Percentiles rank a stretch among this genome's conserved stretches.
Evolutionary conservation across 495 filamentous ascomycete species (phyloP).

Genomic region (Aspergillus panamensis): DNA sequence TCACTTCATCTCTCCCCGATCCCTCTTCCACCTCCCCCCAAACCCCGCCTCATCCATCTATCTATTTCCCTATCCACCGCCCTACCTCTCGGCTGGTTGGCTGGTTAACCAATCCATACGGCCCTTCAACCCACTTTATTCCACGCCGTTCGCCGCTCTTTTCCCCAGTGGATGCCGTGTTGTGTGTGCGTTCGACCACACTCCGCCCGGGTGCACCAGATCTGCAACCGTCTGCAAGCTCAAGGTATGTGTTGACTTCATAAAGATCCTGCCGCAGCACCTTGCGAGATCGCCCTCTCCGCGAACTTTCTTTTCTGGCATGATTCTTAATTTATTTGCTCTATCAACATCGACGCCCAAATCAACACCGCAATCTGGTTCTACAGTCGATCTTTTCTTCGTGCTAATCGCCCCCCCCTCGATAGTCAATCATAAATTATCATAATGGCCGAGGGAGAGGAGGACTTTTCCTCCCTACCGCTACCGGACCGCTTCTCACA

Average conservation of each 20-base stretch:
- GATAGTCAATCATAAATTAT: conserved; percentile 14
- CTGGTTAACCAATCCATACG: not conserved
- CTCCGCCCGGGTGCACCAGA: conserved; percentile 19
- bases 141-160: not conserved
- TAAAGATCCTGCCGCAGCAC: not conserved
- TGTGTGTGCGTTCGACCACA: conserved; percentile 1
- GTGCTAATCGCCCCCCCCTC: conserved; percentile 4
- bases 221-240: conserved; percentile 23
- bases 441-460: conserved; percentile 59
- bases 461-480: conserved; percentile 80
- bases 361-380: not conserved
- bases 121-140: not conserved
- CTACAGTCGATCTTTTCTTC: not conserved
- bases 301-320: not conserved
- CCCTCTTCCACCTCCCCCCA: not conserved
- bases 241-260: conserved; percentile 19
- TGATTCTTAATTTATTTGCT: not conserved
- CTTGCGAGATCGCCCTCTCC: not conserved
- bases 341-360: not conserved
- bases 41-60: not conserved
- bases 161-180: conserved; percentile 8
- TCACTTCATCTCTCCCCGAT: conserved; percentile 3
- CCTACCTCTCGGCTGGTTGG: not conserved
- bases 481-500: conserved; percentile 80
- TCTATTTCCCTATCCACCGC: not conserved